Evolutionary conservation across 176 grass and related monocot species (phyloP), one percentile per base, ranked within the genome.

Genomic region (Oryza meyeriana): DNA sequence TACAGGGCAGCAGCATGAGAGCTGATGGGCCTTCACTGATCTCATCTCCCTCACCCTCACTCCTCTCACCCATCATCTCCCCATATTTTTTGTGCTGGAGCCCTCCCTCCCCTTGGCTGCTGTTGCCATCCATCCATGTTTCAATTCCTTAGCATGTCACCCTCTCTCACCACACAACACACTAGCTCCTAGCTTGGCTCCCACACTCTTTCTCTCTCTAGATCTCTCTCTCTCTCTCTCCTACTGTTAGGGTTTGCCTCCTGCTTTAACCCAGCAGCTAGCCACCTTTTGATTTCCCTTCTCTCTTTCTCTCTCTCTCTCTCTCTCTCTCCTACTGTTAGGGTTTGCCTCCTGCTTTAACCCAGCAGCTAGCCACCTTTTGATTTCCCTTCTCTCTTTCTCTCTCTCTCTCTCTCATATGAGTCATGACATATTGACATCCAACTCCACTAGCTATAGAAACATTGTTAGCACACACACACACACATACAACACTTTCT

Each of bases 231-330:
- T 40, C 1, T 75, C 79, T 82, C 79, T 78, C 20, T 20, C 78
- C 71, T 89, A 85, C 88, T 83, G 88, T 82, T 89, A 90, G 79
- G 88, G 83, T 86, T 86, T 74, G 65, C 61, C 57, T 44, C 44
- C 33, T 71, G 24, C 69, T 73, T 80, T 86, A 66, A 66, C 27
- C 63, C 41, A 74, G 84, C 48, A 59, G 55, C 55, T 24, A 59
- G 22, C 25, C 44, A 57, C 66, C 88, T 85, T 89, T 55, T 55
- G 50, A 55, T 55, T 89, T 1, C 35, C 35, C 35, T 5, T 36
- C 35, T 36, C 35, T 33, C 32, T 33, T 27, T 45, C 41, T 64
- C 67, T 14, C 72, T 78, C 66, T 30, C 63, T 42, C 31, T 55
- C 32, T 40, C 1, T 75, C 79, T 82, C 79, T 78, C 20, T 20